Base-by-base conservation (phyloP, 148 eudicot genomes). In the Cornus controversa region DNA sequence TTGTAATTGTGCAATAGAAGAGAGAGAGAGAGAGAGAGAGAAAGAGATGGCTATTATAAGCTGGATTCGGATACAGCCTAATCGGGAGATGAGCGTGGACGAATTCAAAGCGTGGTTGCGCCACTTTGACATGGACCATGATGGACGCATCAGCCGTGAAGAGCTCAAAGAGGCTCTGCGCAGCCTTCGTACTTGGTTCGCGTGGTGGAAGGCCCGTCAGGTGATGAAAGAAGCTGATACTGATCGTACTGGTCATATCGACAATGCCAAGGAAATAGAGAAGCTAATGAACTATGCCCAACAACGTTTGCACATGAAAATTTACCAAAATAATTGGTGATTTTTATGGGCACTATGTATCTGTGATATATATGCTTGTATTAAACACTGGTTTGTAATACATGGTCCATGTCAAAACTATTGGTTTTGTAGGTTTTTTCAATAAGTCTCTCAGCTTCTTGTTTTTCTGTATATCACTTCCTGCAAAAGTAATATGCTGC, bases 21-120 rank as follows among this genome's bases (percentile, higher is more conserved):
- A 1, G 0, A 40, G 34, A 0, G 34, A 40, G 45, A 40, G 45
- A 40, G 45, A 40, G 45, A 9, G 10, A 6, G 9, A 40, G 45
- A 40, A 8, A 40, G 10, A 40, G n/a, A 66, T 75, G 78, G 78
- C 78, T 3, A 66, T 75, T 37, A 75, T 66, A 25, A 18, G 70
- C 16, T 75, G 77, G 29, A 42, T 75, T 36, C 37, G 29, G 4
- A 14, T 75, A 36, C 54, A 77, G 24, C 74, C 80, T 24, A 40
- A 36, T 10, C 40, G 60, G 58, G 78, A 76, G 28, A 80, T 80
- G 83, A 69, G 71, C 3, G 71, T 75, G 29, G 79, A 80, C 10
- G 83, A 80, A 50, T 80, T 80, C 75, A 70, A 74, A 57, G 71
- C 36, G 14, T 80, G 83, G 83, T 50, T 80, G 15, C 50, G 71